These are phyloP conservation scores for Trichoderma hamatum DNA, from an alignment of 2,329 filamentous ascomycete species.

Conservation along the genomic window DNA sequence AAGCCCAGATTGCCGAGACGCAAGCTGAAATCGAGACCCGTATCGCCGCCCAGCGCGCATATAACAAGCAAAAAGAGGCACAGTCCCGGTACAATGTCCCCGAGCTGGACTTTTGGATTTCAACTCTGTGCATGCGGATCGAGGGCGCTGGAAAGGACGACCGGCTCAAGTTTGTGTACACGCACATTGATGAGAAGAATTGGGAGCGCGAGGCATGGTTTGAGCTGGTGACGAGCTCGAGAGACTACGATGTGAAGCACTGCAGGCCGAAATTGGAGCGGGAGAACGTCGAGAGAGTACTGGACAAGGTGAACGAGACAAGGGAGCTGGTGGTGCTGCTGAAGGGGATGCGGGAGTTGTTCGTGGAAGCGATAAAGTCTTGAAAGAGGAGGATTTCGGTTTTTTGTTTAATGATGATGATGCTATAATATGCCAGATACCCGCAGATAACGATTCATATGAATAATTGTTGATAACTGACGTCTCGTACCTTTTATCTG, in stretches of 20 bases:
- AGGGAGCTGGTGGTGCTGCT: conserved; percentile 72
- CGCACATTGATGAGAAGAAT: conserved; percentile 81
- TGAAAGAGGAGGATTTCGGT: conserved; percentile 36
- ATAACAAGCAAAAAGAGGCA: conserved; percentile 74
- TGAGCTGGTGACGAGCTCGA: conserved; percentile 77
- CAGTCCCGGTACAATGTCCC: conserved; percentile 89
- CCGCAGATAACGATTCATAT: conserved; percentile 11
- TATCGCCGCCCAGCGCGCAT: conserved; percentile 70
- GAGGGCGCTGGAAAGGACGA: conserved; percentile 86
- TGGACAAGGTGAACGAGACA: conserved; percentile 80
- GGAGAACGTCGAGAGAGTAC: conserved; percentile 74
- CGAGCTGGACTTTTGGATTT: conserved; percentile 95
- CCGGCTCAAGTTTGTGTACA: conserved; percentile 86
- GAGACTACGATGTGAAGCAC: conserved; percentile 84
- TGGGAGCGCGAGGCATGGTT: conserved; percentile 93
- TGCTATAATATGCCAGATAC: conserved; percentile 13
- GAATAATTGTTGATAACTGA: not conserved
- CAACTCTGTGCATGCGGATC: conserved; percentile 83
- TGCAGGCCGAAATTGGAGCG: conserved; percentile 80
- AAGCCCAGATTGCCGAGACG: conserved; percentile 65
- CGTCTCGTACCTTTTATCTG: not conserved
- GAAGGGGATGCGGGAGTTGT: conserved; percentile 81
- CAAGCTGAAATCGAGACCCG: conserved; percentile 71
- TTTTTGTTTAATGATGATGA: not conserved
- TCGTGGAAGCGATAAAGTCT: conserved; percentile 66